Percentiles rank a stretch among this genome's conserved stretches.
Conservation (phyloP, 2,329 filamentous ascomycete species). For the Phialocephala sp. region DNA sequence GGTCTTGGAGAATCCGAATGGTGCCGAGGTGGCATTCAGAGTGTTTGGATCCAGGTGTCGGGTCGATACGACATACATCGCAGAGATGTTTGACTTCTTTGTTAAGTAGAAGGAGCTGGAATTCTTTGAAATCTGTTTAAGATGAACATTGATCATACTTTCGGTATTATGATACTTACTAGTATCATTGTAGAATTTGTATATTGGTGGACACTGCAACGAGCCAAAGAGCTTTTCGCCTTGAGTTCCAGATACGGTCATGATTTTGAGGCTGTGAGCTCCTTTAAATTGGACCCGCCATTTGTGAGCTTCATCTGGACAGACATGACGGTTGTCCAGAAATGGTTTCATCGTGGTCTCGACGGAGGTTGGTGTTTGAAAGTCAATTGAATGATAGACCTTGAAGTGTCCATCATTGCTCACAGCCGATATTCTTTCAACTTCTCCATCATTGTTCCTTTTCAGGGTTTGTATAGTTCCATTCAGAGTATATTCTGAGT, state of each 20-base stretch:
- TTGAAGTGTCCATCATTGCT: conserved; percentile 27
- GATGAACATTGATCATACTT: not conserved
- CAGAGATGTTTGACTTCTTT: conserved; percentile 25
- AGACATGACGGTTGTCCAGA: conserved; percentile 32
- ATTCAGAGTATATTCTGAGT: conserved; percentile 19
- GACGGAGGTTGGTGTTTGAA: conserved; percentile 8
- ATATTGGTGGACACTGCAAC: conserved; percentile 25
- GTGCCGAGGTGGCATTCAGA: conserved; percentile 26
- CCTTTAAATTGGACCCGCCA: conserved; percentile 33
- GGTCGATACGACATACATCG: conserved; percentile 18
- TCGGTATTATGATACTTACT: conserved; percentile 14
- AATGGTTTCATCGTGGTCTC: conserved; percentile 37
- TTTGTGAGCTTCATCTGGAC: conserved; percentile 26
- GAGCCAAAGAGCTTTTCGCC: conserved; percentile 16
- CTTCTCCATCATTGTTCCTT: conserved; percentile 28
- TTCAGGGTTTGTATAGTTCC: conserved; percentile 25
- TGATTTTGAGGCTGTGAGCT: conserved; percentile 30
- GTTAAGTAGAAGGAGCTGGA: conserved; percentile 28
- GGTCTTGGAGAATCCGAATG: conserved; percentile 33
- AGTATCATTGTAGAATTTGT: conserved; percentile 31
- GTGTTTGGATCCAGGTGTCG: conserved; percentile 25
- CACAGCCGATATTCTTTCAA: conserved; percentile 24
- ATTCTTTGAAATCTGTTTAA: conserved; percentile 28
- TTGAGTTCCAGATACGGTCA: conserved; percentile 9
- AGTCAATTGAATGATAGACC: conserved; percentile 31